Percentiles rank a stretch among this genome's conserved stretches.
Conservation (phyloP, 176 grass and related monocot genomes). For the Ensete ventricosum region DNA sequence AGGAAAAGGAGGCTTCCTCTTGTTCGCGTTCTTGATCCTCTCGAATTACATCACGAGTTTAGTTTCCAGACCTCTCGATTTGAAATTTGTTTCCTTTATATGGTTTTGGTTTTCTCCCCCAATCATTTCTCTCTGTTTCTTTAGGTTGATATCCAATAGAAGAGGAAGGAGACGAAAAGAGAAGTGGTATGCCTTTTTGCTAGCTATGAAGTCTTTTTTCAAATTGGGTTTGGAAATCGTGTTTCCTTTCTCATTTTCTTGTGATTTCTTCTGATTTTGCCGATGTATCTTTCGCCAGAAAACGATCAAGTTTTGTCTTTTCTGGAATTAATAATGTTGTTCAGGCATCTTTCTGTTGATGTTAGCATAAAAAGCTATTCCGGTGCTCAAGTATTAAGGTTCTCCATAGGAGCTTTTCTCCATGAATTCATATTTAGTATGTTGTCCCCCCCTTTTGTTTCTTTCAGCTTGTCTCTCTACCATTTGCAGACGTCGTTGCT, state of each 20-base stretch:
- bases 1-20: neutral
- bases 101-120: neutral
- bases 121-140: neutral
- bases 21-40: neutral
- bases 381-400: too few relatives aligned
- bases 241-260: neutral
- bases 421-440: too few relatives aligned
- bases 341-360: too few relatives aligned
- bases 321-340: too few relatives aligned
- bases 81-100: neutral
- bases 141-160: neutral
- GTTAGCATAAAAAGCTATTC: too few relatives aligned
- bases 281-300: too few relatives aligned
- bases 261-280: neutral
- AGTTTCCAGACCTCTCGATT: neutral
- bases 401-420: too few relatives aligned
- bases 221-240: neutral
- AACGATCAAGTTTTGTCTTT: too few relatives aligned
- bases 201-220: neutral
- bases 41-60: neutral
- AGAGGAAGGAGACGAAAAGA: neutral
- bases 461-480: too few relatives aligned
- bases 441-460: too few relatives aligned
- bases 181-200: neutral
- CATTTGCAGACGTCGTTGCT: too few relatives aligned